Conservation (phyloP, 306 rosid species). For the Notholithocarpus densiflorus region DNA sequence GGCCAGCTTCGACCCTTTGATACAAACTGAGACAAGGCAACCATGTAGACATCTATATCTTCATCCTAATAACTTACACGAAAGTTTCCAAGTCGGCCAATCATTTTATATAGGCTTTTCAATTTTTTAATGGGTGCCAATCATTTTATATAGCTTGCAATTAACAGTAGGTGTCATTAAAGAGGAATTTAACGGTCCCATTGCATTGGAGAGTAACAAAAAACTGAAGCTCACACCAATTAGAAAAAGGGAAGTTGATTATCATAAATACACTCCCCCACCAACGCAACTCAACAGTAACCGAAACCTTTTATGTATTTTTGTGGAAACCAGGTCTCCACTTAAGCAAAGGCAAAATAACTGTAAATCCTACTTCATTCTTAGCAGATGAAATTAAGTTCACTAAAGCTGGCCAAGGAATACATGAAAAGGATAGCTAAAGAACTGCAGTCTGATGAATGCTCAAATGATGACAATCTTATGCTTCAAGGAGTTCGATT, state of each 20-base stretch:
- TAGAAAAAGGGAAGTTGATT: too few relatives aligned
- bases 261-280: too few relatives aligned
- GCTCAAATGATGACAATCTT: constrained; percentile 47
- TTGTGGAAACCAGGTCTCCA: not conserved
- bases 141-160: too few relatives aligned
- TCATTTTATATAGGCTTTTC: too few relatives aligned
- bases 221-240: too few relatives aligned
- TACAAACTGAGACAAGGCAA: not conserved
- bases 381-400: constrained; percentile 72
- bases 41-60: not conserved
- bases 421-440: constrained; percentile 58
- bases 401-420: constrained; percentile 64
- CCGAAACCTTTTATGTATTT: too few relatives aligned
- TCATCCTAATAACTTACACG: not conserved
- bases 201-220: too few relatives aligned
- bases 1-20: too few relatives aligned
- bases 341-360: not conserved
- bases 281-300: too few relatives aligned
- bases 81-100: not conserved
- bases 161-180: too few relatives aligned
- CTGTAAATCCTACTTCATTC: not conserved
- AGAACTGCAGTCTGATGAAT: constrained; percentile 44
- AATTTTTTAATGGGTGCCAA: too few relatives aligned
- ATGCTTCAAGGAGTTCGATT: constrained; percentile 71
- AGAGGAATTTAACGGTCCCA: too few relatives aligned